Conservation (phyloP, 1,139 yeast species). For the Candida sanyaensis region DNA sequence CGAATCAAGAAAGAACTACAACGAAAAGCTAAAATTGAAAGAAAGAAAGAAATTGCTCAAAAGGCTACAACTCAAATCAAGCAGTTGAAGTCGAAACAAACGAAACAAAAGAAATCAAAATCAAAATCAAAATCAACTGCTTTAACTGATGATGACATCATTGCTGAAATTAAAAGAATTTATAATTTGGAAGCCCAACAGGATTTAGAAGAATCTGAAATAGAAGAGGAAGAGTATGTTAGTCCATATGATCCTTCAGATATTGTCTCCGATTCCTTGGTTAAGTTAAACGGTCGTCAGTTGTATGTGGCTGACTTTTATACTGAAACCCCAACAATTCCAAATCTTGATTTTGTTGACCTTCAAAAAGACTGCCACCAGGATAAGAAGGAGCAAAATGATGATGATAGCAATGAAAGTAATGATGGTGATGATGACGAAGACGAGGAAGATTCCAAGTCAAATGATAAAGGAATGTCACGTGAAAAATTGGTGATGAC, state of each 20-base stretch:
- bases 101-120: conserved; percentile 10
- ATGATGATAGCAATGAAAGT: not conserved
- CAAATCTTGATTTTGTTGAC: conserved; percentile 23
- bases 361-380: too few species aligned
- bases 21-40: conserved; percentile 7
- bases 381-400: not conserved
- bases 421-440: conserved; percentile 4
- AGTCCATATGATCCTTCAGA: conserved; percentile 44
- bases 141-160: conserved; percentile 7
- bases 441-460: not conserved
- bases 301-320: conserved; percentile 33
- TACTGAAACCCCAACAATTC: conserved; percentile 22
- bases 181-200: not conserved
- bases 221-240: conserved; percentile 16
- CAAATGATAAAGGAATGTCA: conserved; percentile 7
- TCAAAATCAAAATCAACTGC: not conserved
- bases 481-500: conserved; percentile 19
- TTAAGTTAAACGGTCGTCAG: conserved; percentile 34
- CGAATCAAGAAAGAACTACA: conserved; percentile 10
- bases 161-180: conserved; percentile 9
- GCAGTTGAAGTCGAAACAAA: conserved; percentile 1
- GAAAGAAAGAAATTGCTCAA: not conserved
- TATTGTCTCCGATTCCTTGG: conserved; percentile 34
- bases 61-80: conserved; percentile 4
- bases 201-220: conserved; percentile 11